A percentile compares a stretch with the other conserved stretches of the same genome.
These are phyloP conservation scores for Pseudocercospora fijiensis DNA, from an alignment of 2,329 filamentous ascomycete species.

Conservation along the genomic window DNA sequence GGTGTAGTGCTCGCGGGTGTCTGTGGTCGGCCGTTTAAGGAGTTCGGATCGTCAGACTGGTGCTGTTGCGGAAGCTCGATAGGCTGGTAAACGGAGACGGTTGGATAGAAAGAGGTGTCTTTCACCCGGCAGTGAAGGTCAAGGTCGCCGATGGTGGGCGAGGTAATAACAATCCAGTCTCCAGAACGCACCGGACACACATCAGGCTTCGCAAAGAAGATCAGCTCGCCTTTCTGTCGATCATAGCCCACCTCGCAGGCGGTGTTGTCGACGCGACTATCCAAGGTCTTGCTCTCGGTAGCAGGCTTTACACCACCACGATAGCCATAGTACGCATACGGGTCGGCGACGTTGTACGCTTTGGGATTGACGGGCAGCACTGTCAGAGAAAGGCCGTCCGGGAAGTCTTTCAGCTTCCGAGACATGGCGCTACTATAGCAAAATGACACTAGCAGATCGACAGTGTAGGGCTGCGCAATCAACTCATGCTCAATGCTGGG, in stretches of 20 bases:
- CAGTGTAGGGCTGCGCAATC: constrained; percentile 71
- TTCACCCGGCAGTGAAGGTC: constrained; percentile 53
- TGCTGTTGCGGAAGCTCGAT: constrained; percentile 14
- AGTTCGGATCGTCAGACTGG: background rate
- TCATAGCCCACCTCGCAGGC: constrained; percentile 38
- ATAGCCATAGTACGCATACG: constrained; percentile 1
- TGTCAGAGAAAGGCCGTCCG: constrained; percentile 56
- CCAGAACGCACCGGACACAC: constrained; percentile 43
- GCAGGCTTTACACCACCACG: background rate
- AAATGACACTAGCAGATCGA: constrained; percentile 81
- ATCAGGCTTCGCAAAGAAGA: constrained; percentile 37
- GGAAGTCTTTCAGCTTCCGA: constrained; percentile 53
- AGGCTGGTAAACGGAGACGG: constrained; percentile 40
- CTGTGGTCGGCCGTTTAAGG: constrained; percentile 3
- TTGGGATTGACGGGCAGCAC: constrained; percentile 46
- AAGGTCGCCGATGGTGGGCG: constrained; percentile 11
- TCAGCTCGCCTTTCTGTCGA: constrained; percentile 42
- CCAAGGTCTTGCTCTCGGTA: background rate
- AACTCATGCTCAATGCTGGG: constrained; percentile 85
- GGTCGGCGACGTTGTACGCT: constrained; percentile 13
- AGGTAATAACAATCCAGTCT: constrained; percentile 53
- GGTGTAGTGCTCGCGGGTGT: constrained; percentile 18
- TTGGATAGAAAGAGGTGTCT: constrained; percentile 48
- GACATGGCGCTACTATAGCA: constrained; percentile 62
- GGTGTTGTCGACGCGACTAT: background rate